Evolutionary conservation across 495 filamentous ascomycete genomes (phyloP).

Genomic region (Lepraria neglecta): DNA sequence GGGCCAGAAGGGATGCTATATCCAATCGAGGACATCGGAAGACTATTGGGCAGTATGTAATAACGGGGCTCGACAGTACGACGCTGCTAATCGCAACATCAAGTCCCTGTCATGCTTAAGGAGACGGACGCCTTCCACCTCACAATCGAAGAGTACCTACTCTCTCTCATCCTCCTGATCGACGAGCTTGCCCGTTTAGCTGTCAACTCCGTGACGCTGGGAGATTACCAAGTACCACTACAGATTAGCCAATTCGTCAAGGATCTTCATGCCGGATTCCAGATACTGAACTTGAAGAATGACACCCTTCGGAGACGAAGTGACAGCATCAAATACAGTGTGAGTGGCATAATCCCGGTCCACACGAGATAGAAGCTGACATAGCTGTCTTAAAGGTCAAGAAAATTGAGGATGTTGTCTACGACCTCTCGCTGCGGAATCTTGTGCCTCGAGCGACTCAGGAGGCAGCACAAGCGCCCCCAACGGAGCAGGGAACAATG

Average conservation of each 20-base stretch:
- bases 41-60: slow-evolving; percentile 60
- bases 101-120: slow-evolving; percentile 95
- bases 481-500: neutral
- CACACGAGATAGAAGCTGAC: neutral
- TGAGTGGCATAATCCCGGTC: slow-evolving; percentile 36
- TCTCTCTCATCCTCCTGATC: slow-evolving; percentile 74
- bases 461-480: neutral
- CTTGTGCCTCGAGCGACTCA: slow-evolving; percentile 49
- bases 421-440: slow-evolving; percentile 83
- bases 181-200: slow-evolving; percentile 88
- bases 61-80: neutral
- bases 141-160: slow-evolving; percentile 93
- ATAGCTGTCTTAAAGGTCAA: slow-evolving; percentile 54
- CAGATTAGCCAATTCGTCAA: slow-evolving; percentile 90
- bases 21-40: slow-evolving; percentile 81
- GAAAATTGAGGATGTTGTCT: slow-evolving; percentile 96
- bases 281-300: slow-evolving; percentile 95
- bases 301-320: slow-evolving; percentile 79
- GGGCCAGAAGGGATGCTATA: slow-evolving; percentile 55
- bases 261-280: slow-evolving; percentile 90
- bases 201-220: slow-evolving; percentile 93
- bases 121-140: slow-evolving; percentile 82
- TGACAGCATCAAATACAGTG: slow-evolving; percentile 91
- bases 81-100: neutral
- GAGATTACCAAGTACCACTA: slow-evolving; percentile 75